Evolutionary conservation across 2,329 filamentous ascomycete genomes (phyloP).

Genomic region (Calonectria crousiana): DNA sequence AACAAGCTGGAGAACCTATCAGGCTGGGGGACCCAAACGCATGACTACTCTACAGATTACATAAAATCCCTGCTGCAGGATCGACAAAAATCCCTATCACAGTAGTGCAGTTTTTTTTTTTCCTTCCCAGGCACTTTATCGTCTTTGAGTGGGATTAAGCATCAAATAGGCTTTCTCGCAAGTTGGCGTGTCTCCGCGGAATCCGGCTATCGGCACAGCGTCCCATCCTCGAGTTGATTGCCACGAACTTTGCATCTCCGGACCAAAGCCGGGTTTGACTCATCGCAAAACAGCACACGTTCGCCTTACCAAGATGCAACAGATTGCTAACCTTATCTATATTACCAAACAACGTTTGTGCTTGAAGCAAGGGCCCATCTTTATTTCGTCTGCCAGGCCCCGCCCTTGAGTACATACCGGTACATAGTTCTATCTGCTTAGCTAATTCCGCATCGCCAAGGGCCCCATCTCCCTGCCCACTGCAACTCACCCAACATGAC

Average conservation of each 20-base stretch:
- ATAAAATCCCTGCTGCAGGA: not conserved
- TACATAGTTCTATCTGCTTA: not conserved
- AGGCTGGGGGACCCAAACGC: not conserved
- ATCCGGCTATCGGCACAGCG: conserved; percentile 3
- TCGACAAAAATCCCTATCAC: conserved; percentile 11
- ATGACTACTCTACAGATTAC: conserved; percentile 2
- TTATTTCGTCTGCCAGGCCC: not conserved
- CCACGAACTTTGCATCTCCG: not conserved
- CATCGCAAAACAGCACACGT: not conserved
- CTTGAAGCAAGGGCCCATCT: not conserved
- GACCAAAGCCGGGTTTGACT: not conserved
- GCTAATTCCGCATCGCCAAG: not conserved
- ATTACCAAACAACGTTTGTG: not conserved
- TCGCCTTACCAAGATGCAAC: not conserved
- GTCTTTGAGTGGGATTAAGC: not conserved
- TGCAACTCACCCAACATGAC: not conserved
- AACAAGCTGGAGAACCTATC: not conserved
- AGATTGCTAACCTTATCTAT: not conserved
- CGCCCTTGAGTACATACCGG: not conserved
- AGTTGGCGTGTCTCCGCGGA: not conserved
- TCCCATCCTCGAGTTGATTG: not conserved
- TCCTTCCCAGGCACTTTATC: not conserved
- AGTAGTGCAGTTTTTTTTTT: not conserved
- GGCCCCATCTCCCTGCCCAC: not conserved
- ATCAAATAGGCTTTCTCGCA: not conserved